Evolutionary conservation across 1,284 basidiomycete species (phyloP).

Genomic region (Omphalotus olearius): DNA sequence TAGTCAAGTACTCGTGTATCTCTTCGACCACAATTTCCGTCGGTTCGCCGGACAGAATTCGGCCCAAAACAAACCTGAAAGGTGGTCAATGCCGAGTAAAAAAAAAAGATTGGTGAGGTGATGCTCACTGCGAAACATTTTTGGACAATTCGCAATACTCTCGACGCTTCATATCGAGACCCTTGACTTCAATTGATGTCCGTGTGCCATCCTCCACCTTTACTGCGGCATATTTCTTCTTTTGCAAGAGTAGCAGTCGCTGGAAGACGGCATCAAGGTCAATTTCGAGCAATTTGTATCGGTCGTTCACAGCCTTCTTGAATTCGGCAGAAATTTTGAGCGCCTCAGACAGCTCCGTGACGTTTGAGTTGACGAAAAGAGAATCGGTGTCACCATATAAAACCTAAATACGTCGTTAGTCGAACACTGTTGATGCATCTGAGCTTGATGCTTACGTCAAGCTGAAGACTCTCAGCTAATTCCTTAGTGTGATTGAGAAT

Average conservation of each 20-base stretch:
- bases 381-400: conserved; percentile 99
- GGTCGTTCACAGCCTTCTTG: conserved; percentile 95
- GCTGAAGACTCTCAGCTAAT: conserved; percentile 83
- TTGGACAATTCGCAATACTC: conserved; percentile 95
- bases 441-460: conserved; percentile 62
- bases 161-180: conserved; percentile 98
- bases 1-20: conserved; percentile 89
- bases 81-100: neutral
- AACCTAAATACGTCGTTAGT: conserved; percentile 51
- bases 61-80: conserved; percentile 79
- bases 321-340: conserved; percentile 89
- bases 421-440: conserved; percentile 1
- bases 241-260: conserved; percentile 89
- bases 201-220: conserved; percentile 82
- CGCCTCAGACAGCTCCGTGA: conserved; percentile 83
- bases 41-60: conserved; percentile 88
- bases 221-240: conserved; percentile 99
- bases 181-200: conserved; percentile 89
- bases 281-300: conserved; percentile 94
- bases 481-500: conserved; percentile 94
- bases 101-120: neutral
- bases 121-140: conserved; percentile 81
- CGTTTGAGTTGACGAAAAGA: conserved; percentile 97
- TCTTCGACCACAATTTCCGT: conserved; percentile 88
- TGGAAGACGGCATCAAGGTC: conserved; percentile 96